Conservation (phyloP, 192 early-diverging fungal species). For the Backusella psychrophila region DNA sequence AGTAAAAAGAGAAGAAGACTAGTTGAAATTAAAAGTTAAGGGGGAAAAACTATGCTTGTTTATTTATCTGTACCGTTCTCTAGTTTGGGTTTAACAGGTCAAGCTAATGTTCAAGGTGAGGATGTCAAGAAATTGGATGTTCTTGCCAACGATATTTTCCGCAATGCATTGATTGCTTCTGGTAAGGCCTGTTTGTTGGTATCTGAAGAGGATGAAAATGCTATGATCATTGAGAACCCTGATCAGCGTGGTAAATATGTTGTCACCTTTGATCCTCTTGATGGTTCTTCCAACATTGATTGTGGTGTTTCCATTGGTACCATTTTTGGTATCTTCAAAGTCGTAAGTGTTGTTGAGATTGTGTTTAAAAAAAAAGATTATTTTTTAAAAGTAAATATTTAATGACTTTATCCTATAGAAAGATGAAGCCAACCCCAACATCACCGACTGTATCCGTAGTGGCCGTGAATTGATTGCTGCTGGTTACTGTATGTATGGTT, state of each 20-base stretch:
- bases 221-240: constrained; percentile 77
- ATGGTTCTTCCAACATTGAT: constrained; percentile 98
- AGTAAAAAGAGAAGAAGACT: background rate
- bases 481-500: constrained; percentile 98
- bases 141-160: constrained; percentile 97
- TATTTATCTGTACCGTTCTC: background rate
- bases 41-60: background rate
- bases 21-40: background rate
- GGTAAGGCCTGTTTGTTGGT: constrained; percentile 93
- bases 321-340: constrained; percentile 96
- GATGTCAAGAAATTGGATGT: constrained; percentile 97
- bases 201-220: constrained; percentile 95
- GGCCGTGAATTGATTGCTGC: constrained; percentile 91
- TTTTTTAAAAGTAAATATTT: background rate
- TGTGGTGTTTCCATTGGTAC: constrained; percentile 98
- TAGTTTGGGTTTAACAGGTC: constrained; percentile 84
- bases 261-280: constrained; percentile 97
- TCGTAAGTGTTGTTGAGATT: constrained; percentile 49
- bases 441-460: constrained; percentile 81
- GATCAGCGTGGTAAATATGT: constrained; percentile 84
- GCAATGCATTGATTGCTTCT: constrained; percentile 86
- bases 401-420: constrained; percentile 17
- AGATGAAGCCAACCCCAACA: constrained; percentile 46
- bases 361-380: background rate
- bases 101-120: constrained; percentile 89